phyloP scores from a whole-genome alignment of 2,329 filamentous ascomycete species.

The Thelonectria rubi region DNA sequence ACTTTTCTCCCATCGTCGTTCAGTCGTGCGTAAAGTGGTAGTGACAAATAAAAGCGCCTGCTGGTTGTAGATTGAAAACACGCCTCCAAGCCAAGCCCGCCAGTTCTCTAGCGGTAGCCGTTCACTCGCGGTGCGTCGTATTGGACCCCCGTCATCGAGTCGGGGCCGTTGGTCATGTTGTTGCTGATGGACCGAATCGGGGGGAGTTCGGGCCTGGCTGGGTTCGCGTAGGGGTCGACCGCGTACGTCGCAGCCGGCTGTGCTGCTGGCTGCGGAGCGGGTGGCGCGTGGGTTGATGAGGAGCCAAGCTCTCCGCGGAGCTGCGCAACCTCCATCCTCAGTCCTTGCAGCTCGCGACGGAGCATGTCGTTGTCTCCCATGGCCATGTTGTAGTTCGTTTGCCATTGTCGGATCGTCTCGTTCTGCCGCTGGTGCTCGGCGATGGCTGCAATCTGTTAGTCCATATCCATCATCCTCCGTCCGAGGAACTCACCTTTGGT shows the following conservation, averaged over 20 bases:
- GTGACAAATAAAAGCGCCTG: slow-evolving; percentile 30
- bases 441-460: slow-evolving; percentile 59
- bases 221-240: slow-evolving; percentile 44
- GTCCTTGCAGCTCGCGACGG: slow-evolving; percentile 58
- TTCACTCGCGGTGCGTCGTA: slow-evolving; percentile 62
- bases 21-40: slow-evolving; percentile 37
- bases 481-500: slow-evolving; percentile 74
- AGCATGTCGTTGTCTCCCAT: slow-evolving; percentile 58
- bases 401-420: slow-evolving; percentile 58
- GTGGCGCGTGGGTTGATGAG: slow-evolving; percentile 40
- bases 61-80: slow-evolving; percentile 3
- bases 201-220: slow-evolving; percentile 61
- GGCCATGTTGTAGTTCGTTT: slow-evolving; percentile 54
- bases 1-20: slow-evolving; percentile 40
- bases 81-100: not conserved
- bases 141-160: slow-evolving; percentile 73
- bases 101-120: slow-evolving; percentile 51
- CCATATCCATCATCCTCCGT: not conserved
- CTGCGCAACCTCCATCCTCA: slow-evolving; percentile 60
- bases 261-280: slow-evolving; percentile 33
- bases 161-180: slow-evolving; percentile 55
- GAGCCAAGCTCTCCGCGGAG: slow-evolving; percentile 50
- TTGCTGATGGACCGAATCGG: slow-evolving; percentile 63
- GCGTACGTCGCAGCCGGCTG: slow-evolving; percentile 41
- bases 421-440: slow-evolving; percentile 66